Conservation (phyloP, 2,329 filamentous ascomycete species). For the Ophiostoma sp. region DNA sequence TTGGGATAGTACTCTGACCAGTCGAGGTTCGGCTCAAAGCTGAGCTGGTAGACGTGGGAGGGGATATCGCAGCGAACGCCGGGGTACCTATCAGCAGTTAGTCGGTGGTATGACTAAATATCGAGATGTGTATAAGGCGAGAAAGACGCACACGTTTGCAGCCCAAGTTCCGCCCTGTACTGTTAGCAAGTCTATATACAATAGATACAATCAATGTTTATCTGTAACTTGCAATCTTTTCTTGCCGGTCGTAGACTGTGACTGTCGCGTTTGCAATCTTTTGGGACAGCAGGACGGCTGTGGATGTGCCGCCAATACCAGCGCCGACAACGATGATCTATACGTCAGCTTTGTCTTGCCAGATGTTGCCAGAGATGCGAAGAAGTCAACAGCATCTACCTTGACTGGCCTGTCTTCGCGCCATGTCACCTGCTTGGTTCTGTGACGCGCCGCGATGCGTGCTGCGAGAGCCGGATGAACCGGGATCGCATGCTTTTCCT, state of each 20-base stretch:
- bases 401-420: slow-evolving; percentile 4
- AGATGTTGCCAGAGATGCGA: no score
- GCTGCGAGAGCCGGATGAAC: background rate
- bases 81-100: slow-evolving; percentile 18
- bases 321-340: background rate
- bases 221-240: background rate
- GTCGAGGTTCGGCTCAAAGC: slow-evolving; percentile 25
- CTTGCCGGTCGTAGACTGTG: background rate
- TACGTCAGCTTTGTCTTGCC: background rate
- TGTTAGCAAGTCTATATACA: background rate
- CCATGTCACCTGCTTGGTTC: background rate
- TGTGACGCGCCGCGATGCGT: background rate
- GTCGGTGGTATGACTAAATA: background rate
- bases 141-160: background rate
- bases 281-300: background rate
- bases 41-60: slow-evolving; percentile 24
- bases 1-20: slow-evolving; percentile 28
- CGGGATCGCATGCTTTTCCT: background rate
- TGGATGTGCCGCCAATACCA: slow-evolving; percentile 3
- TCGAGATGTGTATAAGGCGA: background rate
- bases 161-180: background rate
- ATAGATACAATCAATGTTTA: background rate
- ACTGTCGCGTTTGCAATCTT: background rate
- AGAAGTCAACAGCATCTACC: background rate
- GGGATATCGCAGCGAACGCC: slow-evolving; percentile 24